Evolutionary conservation across 176 grass and related monocot species (phyloP).

Genomic region (Pontederia crassipes): DNA sequence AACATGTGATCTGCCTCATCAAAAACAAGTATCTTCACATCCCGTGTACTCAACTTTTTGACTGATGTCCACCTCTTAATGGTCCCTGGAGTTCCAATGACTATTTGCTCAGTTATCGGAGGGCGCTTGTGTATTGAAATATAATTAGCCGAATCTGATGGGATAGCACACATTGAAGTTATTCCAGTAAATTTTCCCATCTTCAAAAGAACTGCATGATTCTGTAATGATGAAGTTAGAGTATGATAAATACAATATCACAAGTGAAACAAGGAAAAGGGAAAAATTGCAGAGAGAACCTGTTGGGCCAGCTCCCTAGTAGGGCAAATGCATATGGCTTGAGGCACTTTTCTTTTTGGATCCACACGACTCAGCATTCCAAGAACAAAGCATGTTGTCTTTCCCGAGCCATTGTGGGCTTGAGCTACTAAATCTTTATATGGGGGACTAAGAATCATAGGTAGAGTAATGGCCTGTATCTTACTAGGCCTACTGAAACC

Average conservation of each 20-base stretch:
- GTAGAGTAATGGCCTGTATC: conserved; percentile 79
- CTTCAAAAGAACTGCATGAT: conserved; percentile 64
- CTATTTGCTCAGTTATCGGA: conserved; percentile 57
- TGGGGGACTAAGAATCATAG: conserved; percentile 83
- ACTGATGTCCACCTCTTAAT: conserved; percentile 63
- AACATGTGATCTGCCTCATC: conserved; percentile 85
- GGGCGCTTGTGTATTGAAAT: conserved; percentile 39
- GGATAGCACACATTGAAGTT: conserved; percentile 66
- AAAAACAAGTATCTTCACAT: conserved; percentile 76
- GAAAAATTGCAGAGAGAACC: conserved; percentile 19
- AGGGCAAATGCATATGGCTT: conserved; percentile 89
- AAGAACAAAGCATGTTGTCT: conserved; percentile 94
- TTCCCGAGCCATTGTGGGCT: conserved; percentile 87
- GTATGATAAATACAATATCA: not conserved
- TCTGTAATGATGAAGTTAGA: conserved; percentile 36
- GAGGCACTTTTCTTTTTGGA: conserved; percentile 42
- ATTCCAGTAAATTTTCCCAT: conserved; percentile 81
- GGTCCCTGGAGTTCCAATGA: conserved; percentile 86
- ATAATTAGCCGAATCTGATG: conserved; percentile 37
- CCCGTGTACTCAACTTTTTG: conserved; percentile 51
- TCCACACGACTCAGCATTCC: conserved; percentile 92
- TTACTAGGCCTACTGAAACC: conserved; percentile 72
- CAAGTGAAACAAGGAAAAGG: not conserved
- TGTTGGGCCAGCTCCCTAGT: conserved; percentile 88
- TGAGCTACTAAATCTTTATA: conserved; percentile 88